A percentile compares a stretch with the other conserved stretches of the same genome.
Evolutionary conservation across 108 stramenopile species (phyloP).

Genomic region (Skeletonema marinoi): DNA sequence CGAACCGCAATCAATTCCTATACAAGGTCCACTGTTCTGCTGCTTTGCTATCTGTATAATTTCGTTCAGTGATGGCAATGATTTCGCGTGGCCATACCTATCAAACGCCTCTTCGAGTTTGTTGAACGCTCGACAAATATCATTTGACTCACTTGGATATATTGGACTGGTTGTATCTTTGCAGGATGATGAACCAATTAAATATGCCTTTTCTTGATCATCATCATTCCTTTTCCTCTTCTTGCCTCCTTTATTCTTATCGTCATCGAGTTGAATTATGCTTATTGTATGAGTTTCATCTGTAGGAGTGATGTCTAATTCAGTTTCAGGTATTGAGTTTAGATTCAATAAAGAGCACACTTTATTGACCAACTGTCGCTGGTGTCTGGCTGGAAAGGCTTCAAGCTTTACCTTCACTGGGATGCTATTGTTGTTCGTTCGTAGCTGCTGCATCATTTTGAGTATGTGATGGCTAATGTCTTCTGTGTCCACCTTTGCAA

Average conservation of each 20-base stretch:
- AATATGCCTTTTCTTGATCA: constrained; percentile 2
- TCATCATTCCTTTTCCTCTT: not conserved
- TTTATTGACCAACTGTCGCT: constrained; percentile 2
- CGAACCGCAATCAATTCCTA: constrained; percentile 68
- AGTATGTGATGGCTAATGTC: not conserved
- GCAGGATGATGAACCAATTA: constrained; percentile 17
- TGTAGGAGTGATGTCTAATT: constrained; percentile 25
- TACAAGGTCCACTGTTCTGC: not conserved
- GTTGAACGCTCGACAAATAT: constrained; percentile 58
- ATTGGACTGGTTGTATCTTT: not conserved
- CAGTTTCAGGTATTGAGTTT: constrained; percentile 16
- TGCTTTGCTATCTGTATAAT: not conserved
- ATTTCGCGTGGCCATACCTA: constrained; percentile 38
- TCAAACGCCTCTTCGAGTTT: constrained; percentile 69
- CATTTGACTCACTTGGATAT: not conserved
- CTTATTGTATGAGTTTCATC: constrained; percentile 30
- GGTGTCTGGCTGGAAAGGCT: constrained; percentile 26
- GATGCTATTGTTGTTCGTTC: not conserved
- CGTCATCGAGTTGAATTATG: constrained; percentile 24
- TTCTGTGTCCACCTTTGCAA: not conserved
- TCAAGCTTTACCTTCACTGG: constrained; percentile 10
- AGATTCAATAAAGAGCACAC: constrained; percentile 5
- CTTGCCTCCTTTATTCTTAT: not conserved
- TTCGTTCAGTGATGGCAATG: constrained; percentile 1
- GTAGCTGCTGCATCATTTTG: not conserved